phyloP scores from a whole-genome alignment of 2,329 filamentous ascomycete genomes.

The Coniochaeta prunicola region DNA sequence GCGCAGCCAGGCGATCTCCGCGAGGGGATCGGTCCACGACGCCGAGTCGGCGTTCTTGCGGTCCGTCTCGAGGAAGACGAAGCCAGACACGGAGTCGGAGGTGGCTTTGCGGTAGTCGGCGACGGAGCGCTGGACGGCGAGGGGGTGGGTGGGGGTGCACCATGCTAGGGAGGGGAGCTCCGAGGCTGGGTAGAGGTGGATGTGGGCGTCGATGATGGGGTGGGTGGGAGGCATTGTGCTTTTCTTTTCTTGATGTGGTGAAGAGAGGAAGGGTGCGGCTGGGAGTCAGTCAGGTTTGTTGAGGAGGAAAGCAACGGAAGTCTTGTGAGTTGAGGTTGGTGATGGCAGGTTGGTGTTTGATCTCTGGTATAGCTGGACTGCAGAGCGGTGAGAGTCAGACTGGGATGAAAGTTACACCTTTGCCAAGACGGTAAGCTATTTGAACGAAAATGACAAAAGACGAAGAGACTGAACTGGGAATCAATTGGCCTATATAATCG shows the following conservation, averaged over 20 bases:
- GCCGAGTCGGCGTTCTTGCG: conserved; percentile 41
- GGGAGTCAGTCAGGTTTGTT: no score
- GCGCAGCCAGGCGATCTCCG: conserved; percentile 64
- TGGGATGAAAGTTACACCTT: background rate
- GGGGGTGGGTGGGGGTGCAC: conserved; percentile 51
- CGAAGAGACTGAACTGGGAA: background rate
- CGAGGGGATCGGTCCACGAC: conserved; percentile 60
- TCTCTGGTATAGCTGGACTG: no score
- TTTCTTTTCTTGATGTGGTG: no score
- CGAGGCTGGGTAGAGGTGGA: conserved; percentile 74
- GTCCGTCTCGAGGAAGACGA: conserved; percentile 17
- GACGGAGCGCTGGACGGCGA: conserved; percentile 58
- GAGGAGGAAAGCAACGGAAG: no score
- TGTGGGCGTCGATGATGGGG: conserved; percentile 80
- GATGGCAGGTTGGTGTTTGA: no score
- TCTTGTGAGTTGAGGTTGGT: no score
- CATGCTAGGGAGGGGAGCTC: conserved; percentile 64
- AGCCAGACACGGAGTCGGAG: conserved; percentile 27
- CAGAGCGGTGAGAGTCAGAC: background rate
- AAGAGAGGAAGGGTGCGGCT: background rate
- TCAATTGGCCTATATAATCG: background rate
- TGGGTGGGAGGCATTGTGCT: conserved; percentile 18
- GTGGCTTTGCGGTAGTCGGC: conserved; percentile 51
- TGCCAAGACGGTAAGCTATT: background rate
- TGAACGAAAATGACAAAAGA: background rate